Percentiles rank a stretch among this genome's conserved stretches.
phyloP scores from a whole-genome alignment of 1,284 basidiomycete genomes.

The Fomes fomentarius region DNA sequence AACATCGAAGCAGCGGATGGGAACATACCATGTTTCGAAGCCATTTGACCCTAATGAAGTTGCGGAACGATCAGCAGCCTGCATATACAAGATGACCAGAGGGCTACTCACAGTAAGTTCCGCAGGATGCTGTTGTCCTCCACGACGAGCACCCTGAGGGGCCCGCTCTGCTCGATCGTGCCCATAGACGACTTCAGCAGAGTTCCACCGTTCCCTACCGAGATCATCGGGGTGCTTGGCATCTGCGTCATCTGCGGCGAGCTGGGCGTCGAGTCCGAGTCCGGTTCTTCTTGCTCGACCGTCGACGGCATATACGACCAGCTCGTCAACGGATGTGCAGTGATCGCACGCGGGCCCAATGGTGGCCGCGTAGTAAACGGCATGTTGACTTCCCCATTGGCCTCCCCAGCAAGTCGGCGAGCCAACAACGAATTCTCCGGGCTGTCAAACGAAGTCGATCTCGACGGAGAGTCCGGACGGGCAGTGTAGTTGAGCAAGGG shows the following conservation, averaged over 20 bases:
- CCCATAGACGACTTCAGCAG: slow-evolving; percentile 64
- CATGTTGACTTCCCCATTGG: slow-evolving; percentile 7
- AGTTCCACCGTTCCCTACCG: slow-evolving; percentile 61
- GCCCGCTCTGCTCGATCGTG: slow-evolving; percentile 42
- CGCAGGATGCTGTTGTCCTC: slow-evolving; percentile 84
- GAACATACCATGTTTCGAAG: slow-evolving; percentile 65
- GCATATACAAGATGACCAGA: slow-evolving; percentile 25
- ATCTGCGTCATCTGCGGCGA: slow-evolving; percentile 30
- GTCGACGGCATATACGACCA: slow-evolving; percentile 40
- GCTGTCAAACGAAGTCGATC: slow-evolving; percentile 21
- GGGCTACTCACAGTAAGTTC: slow-evolving; percentile 60
- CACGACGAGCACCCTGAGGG: slow-evolving; percentile 73
- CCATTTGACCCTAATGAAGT: slow-evolving; percentile 81
- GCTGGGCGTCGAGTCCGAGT: slow-evolving; percentile 22
- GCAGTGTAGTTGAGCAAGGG: slow-evolving; percentile 2
- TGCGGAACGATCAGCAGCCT: slow-evolving; percentile 34
- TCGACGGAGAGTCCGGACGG: slow-evolving; percentile 11
- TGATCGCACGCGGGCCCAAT: slow-evolving; percentile 52
- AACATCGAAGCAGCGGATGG: background rate
- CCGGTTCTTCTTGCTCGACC: slow-evolving; percentile 37
- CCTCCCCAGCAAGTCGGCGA: slow-evolving; percentile 60
- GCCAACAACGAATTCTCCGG: slow-evolving; percentile 26
- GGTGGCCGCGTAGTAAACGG: slow-evolving; percentile 38
- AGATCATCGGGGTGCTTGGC: slow-evolving; percentile 49
- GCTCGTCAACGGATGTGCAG: slow-evolving; percentile 47